Percentiles rank a stretch among this genome's conserved stretches.
Conservation (phyloP, 352 stramenopile genomes). For the Pythium chondricola region DNA sequence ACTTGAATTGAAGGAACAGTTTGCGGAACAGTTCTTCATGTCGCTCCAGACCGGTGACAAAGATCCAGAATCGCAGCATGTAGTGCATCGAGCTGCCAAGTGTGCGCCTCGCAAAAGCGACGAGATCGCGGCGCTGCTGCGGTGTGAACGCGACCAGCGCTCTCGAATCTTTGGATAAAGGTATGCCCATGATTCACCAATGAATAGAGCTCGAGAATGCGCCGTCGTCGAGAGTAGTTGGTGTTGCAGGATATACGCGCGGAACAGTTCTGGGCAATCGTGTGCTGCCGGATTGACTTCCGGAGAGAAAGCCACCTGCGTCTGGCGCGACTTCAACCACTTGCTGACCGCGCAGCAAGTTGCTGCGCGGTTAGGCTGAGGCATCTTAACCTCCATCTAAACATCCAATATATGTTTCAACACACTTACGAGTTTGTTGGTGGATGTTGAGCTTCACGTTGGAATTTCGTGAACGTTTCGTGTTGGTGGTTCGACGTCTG, state of each 20-base stretch:
- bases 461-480: slow-evolving; percentile 16
- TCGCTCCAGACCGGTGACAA: slow-evolving; percentile 59
- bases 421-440: slow-evolving; percentile 8
- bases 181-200: slow-evolving; percentile 7
- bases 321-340: slow-evolving; percentile 17
- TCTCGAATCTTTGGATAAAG: slow-evolving; percentile 9
- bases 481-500: slow-evolving; percentile 6
- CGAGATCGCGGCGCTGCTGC: slow-evolving; percentile 3
- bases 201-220: neutral
- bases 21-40: slow-evolving; percentile 44
- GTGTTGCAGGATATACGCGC: slow-evolving; percentile 3
- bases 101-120: slow-evolving; percentile 16
- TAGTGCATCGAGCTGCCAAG: slow-evolving; percentile 31
- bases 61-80: slow-evolving; percentile 78
- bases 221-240: neutral
- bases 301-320: too few relatives aligned
- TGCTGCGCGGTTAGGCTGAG: neutral
- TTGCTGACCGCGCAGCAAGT: neutral
- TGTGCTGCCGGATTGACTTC: too few relatives aligned
- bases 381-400: slow-evolving; percentile 2
- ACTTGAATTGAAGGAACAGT: slow-evolving; percentile 44
- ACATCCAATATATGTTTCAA: slow-evolving; percentile 15
- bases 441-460: slow-evolving; percentile 16
- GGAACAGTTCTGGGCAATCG: neutral
- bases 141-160: slow-evolving; percentile 12